These are phyloP conservation scores for Beauveria medogensis DNA, from an alignment of 2,329 filamentous ascomycete genomes.

Conservation along the genomic window DNA sequence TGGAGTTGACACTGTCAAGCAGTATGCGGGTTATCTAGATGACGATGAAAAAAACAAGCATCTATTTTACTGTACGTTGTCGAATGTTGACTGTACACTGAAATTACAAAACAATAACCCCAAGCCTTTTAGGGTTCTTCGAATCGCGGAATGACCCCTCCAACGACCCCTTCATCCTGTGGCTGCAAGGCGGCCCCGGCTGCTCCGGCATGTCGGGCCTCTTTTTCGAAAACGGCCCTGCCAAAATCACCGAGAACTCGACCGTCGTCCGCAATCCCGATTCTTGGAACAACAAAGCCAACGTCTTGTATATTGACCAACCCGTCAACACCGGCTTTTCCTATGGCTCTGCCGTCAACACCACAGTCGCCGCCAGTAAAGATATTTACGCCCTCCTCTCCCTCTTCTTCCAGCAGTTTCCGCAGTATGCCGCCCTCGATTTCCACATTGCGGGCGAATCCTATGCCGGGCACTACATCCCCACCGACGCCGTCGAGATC, in stretches of 20 bases:
- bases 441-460: conserved; percentile 98
- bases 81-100: not conserved
- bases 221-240: conserved; percentile 96
- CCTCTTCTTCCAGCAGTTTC: conserved; percentile 98
- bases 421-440: conserved; percentile 85
- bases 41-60: conserved; percentile 97
- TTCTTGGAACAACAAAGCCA: conserved; percentile 63
- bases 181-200: conserved; percentile 92
- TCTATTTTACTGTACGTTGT: conserved; percentile 70
- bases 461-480: conserved; percentile 93
- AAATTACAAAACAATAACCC: no score
- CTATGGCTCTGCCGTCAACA: conserved; percentile 83
- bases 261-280: conserved; percentile 77
- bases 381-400: conserved; percentile 94
- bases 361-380: conserved; percentile 93
- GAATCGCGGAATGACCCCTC: conserved; percentile 95
- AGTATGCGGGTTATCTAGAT: conserved; percentile 96
- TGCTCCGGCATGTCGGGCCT: conserved; percentile 95
- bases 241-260: conserved; percentile 74
- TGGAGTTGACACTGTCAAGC: conserved; percentile 87
- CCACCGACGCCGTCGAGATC: conserved; percentile 85
- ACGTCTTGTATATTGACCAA: conserved; percentile 69
- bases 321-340: conserved; percentile 98
- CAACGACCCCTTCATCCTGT: conserved; percentile 91
- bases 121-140: conserved; percentile 59